Percentiles rank a stretch among this genome's conserved stretches.
These are phyloP conservation scores for Xylariaceae sp. DNA, from an alignment of 2,329 filamentous ascomycete genomes.

Conservation along the genomic window DNA sequence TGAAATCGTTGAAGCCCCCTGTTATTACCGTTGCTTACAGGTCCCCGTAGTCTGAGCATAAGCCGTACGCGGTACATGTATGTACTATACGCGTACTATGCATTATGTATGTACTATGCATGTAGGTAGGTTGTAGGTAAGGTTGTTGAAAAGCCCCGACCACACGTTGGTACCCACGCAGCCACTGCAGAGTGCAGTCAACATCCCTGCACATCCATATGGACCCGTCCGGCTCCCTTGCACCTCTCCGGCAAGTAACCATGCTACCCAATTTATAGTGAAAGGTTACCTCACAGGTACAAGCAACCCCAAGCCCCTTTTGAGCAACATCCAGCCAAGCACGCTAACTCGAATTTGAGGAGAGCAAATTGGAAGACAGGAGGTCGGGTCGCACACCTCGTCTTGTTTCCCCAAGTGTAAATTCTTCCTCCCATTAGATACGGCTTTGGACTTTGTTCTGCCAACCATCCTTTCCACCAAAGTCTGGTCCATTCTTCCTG, in stretches of 20 bases:
- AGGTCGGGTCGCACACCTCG: conserved; percentile 27
- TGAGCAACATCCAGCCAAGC: conserved; percentile 17
- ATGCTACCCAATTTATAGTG: not conserved
- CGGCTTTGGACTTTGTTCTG: not conserved
- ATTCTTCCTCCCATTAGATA: conserved; percentile 7
- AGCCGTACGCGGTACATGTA: too few species aligned
- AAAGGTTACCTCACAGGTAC: not conserved
- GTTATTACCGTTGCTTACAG: not conserved
- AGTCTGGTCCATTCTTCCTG: not conserved
- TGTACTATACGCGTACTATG: not conserved
- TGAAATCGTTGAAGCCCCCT: conserved; percentile 11
- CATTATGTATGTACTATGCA: not conserved
- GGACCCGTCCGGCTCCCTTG: not conserved
- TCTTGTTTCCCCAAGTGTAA: not conserved
- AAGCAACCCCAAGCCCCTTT: conserved; percentile 23
- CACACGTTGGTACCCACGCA: conserved; percentile 21
- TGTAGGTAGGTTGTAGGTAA: conserved; percentile 16
- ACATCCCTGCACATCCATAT: not conserved
- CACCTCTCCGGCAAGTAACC: not conserved
- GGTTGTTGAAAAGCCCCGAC: conserved; percentile 8
- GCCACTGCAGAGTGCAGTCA: conserved; percentile 11
- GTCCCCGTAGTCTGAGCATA: too few species aligned
- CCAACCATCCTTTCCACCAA: not conserved
- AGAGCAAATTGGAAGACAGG: conserved; percentile 21
- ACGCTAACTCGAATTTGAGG: conserved; percentile 25